These are phyloP conservation scores for Penicillium sp. DNA, from an alignment of 2,329 filamentous ascomycete species.

Conservation along the genomic window DNA sequence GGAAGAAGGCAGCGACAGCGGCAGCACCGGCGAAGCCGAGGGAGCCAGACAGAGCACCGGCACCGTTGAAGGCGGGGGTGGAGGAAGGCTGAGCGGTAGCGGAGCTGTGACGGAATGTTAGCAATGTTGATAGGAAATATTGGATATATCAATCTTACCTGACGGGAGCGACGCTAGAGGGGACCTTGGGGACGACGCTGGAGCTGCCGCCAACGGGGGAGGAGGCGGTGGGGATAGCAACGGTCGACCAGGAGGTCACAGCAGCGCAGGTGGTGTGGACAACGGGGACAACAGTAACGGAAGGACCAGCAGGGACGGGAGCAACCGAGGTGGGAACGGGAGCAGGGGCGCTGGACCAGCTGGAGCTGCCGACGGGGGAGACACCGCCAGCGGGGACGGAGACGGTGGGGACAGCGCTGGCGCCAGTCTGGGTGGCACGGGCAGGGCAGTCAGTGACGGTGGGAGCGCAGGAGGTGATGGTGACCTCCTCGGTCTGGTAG, in stretches of 20 bases:
- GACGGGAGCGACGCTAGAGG: slow-evolving; percentile 14
- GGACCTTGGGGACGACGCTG: slow-evolving; percentile 18
- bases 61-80: slow-evolving; percentile 31
- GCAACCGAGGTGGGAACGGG: slow-evolving; percentile 9
- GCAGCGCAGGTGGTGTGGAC: slow-evolving; percentile 33
- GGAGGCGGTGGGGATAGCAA: slow-evolving; percentile 9
- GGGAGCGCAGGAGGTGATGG: slow-evolving; percentile 63
- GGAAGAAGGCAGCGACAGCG: slow-evolving; percentile 33
- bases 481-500: slow-evolving; percentile 61
- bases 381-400: slow-evolving; percentile 25
- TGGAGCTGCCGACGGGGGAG: slow-evolving; percentile 18
- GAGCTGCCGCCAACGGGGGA: slow-evolving; percentile 15
- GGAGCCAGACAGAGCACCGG: slow-evolving; percentile 31
- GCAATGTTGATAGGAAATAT: background rate
- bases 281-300: slow-evolving; percentile 22
- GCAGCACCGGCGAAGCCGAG: slow-evolving; percentile 33
- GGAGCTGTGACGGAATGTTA: background rate
- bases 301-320: slow-evolving; percentile 15
- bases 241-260: slow-evolving; percentile 31
- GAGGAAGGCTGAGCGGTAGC: slow-evolving; percentile 13
- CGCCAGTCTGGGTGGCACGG: slow-evolving; percentile 30
- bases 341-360: slow-evolving; percentile 17
- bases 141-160: slow-evolving; percentile 15
- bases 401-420: slow-evolving; percentile 14
- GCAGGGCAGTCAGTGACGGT: slow-evolving; percentile 62